phyloP scores from a whole-genome alignment of 2,329 filamentous ascomycete species.

The Bipolaris victoriae region DNA sequence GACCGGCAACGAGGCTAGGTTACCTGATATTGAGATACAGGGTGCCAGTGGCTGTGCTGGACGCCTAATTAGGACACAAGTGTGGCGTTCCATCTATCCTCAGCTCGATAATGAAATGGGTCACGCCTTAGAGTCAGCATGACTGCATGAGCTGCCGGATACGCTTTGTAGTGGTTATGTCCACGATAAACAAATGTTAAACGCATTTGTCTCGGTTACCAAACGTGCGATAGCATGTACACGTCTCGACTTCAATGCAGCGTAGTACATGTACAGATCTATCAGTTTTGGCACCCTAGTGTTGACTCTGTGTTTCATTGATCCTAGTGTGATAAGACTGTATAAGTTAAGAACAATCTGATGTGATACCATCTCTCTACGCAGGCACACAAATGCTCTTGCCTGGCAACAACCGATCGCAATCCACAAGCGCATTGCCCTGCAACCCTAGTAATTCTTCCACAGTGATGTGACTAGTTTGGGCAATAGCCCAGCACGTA shows the following conservation, averaged over 20 bases:
- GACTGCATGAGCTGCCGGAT: not conserved
- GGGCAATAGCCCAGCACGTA: conserved; percentile 61
- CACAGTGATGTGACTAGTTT: conserved; percentile 52
- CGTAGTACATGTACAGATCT: too few relatives aligned
- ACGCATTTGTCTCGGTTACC: too few relatives aligned
- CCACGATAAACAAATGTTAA: too few relatives aligned
- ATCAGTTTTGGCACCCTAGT: too few relatives aligned
- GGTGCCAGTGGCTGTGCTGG: conserved; percentile 32
- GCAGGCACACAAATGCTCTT: conserved; percentile 55
- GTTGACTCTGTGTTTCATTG: too few relatives aligned
- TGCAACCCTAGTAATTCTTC: conserved; percentile 53
- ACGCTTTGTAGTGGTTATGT: too few relatives aligned
- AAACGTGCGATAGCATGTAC: too few relatives aligned
- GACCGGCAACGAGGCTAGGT: conserved; percentile 3
- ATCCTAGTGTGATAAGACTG: too few relatives aligned
- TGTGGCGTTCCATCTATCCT: conserved; percentile 16
- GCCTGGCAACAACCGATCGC: conserved; percentile 54
- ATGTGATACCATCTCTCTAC: not conserved
- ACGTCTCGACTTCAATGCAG: too few relatives aligned
- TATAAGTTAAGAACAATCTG: too few relatives aligned
- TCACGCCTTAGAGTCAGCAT: not conserved
- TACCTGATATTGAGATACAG: conserved; percentile 26
- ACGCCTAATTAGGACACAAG: conserved; percentile 16
- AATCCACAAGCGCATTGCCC: conserved; percentile 57
- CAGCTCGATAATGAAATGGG: not conserved